Conservation (phyloP, 495 filamentous ascomycete genomes). For the Penicillium goetzii region DNA sequence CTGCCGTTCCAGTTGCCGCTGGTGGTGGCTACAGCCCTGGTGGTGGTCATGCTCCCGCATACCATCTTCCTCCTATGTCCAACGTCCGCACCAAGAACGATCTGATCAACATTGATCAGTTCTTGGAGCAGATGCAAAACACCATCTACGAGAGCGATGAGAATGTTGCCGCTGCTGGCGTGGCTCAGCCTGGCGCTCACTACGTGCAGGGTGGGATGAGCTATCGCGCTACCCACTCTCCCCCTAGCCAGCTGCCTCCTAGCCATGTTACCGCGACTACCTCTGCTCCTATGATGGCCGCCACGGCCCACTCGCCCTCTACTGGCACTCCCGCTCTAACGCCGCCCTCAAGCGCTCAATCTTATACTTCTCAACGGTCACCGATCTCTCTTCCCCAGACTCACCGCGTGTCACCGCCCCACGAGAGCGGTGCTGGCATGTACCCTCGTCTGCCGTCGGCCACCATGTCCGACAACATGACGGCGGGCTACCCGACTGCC, state of each 20-base stretch:
- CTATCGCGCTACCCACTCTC: constrained; percentile 76
- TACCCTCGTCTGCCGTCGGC: constrained; percentile 87
- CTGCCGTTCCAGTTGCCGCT: constrained; percentile 57
- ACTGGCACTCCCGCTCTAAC: constrained; percentile 82
- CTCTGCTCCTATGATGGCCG: constrained; percentile 62
- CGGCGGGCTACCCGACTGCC: constrained; percentile 60
- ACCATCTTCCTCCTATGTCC: constrained; percentile 79
- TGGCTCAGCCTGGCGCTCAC: constrained; percentile 69
- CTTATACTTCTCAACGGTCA: constrained; percentile 84
- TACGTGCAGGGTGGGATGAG: constrained; percentile 60
- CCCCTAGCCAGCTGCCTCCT: constrained; percentile 57
- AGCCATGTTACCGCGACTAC: constrained; percentile 61
- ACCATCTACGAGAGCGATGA: constrained; percentile 92
- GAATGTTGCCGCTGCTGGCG: constrained; percentile 72
- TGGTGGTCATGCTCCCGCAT: constrained; percentile 57
- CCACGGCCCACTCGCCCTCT: constrained; percentile 53
- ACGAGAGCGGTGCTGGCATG: constrained; percentile 65
- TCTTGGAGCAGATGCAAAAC: constrained; percentile 91
- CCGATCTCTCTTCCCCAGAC: constrained; percentile 65
- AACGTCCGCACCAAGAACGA: constrained; percentile 92
- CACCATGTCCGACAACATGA: constrained; percentile 58
- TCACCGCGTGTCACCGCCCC: constrained; percentile 65
- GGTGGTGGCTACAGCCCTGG: constrained; percentile 55
- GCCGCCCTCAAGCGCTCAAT: constrained; percentile 83
- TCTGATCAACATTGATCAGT: constrained; percentile 85